phyloP scores from a whole-genome alignment of 108 stramenopile species.

The Seminavis robusta region DNA sequence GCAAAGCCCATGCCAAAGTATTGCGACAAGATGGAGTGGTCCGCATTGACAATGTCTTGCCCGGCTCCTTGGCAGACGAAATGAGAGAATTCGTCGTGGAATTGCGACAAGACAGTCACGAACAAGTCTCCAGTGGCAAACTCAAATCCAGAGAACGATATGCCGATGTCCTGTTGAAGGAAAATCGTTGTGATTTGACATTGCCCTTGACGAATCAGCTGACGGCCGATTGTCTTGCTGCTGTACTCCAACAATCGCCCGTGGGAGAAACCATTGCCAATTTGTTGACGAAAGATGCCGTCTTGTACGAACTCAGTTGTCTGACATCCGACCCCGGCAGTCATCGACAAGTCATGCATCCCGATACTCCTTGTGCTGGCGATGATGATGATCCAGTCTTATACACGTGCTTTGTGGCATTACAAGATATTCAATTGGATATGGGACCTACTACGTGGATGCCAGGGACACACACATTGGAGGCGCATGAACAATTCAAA shows the following conservation, averaged over 20 bases:
- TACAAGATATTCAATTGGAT: slow-evolving; percentile 67
- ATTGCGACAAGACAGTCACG: slow-evolving; percentile 31
- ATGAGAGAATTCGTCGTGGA: slow-evolving; percentile 49
- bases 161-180: slow-evolving; percentile 76
- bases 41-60: slow-evolving; percentile 67
- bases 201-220: slow-evolving; percentile 42
- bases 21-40: slow-evolving; percentile 65
- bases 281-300: slow-evolving; percentile 48
- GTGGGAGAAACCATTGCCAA: slow-evolving; percentile 45
- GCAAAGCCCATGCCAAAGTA: slow-evolving; percentile 53
- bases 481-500: slow-evolving; percentile 53
- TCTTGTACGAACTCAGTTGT: slow-evolving; percentile 66
- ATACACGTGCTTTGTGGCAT: slow-evolving; percentile 76
- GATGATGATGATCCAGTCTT: slow-evolving; percentile 49
- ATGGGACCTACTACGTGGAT: slow-evolving; percentile 87
- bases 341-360: slow-evolving; percentile 80
- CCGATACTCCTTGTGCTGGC: slow-evolving; percentile 60
- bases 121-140: slow-evolving; percentile 35
- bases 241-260: slow-evolving; percentile 39
- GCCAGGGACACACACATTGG: slow-evolving; percentile 54
- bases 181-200: slow-evolving; percentile 77
- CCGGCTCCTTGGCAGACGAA: slow-evolving; percentile 41
- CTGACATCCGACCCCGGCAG: slow-evolving; percentile 72
- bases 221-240: slow-evolving; percentile 30
- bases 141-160: slow-evolving; percentile 52